Base-by-base conservation (phyloP, 148 eudicot species). In the Vaccinium vitisidaea region DNA sequence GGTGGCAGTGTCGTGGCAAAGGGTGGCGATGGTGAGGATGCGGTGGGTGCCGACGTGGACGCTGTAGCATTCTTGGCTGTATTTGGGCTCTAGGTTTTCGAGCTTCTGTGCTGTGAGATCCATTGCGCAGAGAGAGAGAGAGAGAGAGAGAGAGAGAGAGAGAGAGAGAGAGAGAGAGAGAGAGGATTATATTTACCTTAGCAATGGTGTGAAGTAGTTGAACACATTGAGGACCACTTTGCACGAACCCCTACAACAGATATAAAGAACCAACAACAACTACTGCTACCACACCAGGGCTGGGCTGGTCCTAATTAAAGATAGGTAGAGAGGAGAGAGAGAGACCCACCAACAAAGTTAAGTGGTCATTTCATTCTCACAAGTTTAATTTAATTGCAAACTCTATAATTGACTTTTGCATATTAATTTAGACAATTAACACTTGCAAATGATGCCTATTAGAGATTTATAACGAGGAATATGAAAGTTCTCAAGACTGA, bases 1-100 rank as follows among this genome's bases (percentile, higher is more conserved):
- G 50, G 50, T 32, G 49, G 50, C 48, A 50, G 77, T 73, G n/a
- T 16, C 2, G 77, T 32, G 16, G 77, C 21, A 30, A 50, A 2
- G 48, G 77, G 77, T 73, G 77, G 49, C 14, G 77, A 73, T 39
- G 77, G 50, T 73, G 77, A 73, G 21, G 77, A 73, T 73, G 77
- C 77, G 50, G 6, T 73, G 49, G 48, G 16, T 1, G 18, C 49
- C 49, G n/a, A 73, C 49, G 23, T 5, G 36, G 21, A 73, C 49
- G 0, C 4, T 36, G 77, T 73, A 73, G 48, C 1, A 16, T 6
- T 73, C 50, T 23, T 73, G 8, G 10, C 21, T 13, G 77, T 36
- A 39, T 19, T 18, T 12, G 77, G 5, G 1, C 50, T 73, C 49
- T 2, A 4, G 4, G 8, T 36, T 36, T 0, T 16, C 7, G 23